Evolutionary conservation across 108 stramenopile genomes (phyloP).

Genomic region (Seminavis robusta): DNA sequence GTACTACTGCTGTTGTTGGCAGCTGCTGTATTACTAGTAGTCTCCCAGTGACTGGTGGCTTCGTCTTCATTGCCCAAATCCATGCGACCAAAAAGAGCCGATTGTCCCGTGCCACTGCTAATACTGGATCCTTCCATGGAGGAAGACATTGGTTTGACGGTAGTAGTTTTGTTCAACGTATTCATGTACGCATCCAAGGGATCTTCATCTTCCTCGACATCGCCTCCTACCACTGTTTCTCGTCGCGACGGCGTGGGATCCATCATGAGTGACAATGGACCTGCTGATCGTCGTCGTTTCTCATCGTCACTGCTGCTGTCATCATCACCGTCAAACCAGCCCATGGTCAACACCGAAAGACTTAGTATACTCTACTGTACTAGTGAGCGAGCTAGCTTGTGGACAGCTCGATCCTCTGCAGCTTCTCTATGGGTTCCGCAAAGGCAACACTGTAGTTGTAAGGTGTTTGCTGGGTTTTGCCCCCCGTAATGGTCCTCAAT

Average conservation of each 20-base stretch:
- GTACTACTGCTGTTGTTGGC: neutral
- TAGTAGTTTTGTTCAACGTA: conserved; percentile 18
- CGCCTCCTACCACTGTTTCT: neutral
- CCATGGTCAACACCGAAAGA: no score
- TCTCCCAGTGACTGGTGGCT: conserved; percentile 74
- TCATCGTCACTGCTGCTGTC: conserved; percentile 16
- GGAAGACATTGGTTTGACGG: neutral
- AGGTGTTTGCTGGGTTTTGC: no score
- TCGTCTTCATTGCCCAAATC: conserved; percentile 83
- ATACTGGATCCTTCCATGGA: neutral
- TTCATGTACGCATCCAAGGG: conserved; percentile 88
- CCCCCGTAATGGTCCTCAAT: no score
- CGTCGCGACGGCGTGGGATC: no score
- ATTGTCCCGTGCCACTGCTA: neutral
- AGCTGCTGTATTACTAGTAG: neutral
- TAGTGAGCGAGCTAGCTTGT: no score
- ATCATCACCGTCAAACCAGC: conserved; percentile 42
- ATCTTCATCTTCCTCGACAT: conserved; percentile 60
- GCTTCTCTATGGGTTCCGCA: no score
- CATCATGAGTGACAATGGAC: conserved; percentile 6
- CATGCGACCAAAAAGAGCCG: conserved; percentile 25
- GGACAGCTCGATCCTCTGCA: no score
- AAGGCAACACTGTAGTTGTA: no score
- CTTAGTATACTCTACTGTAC: no score
- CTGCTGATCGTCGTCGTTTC: conserved; percentile 7